These are phyloP conservation scores for Hibiscus tridactylites DNA, from an alignment of 345 rosid genomes.

Conservation along the genomic window DNA sequence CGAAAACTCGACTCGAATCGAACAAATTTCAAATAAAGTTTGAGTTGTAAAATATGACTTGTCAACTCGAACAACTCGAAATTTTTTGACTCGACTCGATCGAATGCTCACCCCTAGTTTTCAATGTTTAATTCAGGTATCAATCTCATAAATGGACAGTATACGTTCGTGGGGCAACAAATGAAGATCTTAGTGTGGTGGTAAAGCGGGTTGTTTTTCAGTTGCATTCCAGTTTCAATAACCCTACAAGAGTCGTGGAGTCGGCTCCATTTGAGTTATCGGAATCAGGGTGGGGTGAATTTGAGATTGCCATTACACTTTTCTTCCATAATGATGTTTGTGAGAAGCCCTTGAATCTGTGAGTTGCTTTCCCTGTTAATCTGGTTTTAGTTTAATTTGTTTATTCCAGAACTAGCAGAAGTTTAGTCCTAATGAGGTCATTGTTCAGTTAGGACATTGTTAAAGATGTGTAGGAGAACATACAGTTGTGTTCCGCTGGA, in stretches of 20 bases:
- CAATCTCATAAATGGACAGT: slow-evolving; percentile 72
- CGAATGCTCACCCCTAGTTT: too few species aligned
- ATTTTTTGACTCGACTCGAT: too few species aligned
- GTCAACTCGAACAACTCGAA: too few species aligned
- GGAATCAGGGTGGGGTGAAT: slow-evolving; percentile 79
- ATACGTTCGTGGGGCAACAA: slow-evolving; percentile 59
- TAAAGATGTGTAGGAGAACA: neutral
- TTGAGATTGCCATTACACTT: slow-evolving; percentile 55
- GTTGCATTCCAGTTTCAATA: slow-evolving; percentile 61
- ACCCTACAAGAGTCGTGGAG: slow-evolving; percentile 56
- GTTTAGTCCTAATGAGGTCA: neutral
- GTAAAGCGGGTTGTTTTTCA: slow-evolving; percentile 52
- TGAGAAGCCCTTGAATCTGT: slow-evolving; percentile 64
- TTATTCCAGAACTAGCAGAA: slow-evolving; percentile 4
- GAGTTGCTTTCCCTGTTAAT: slow-evolving; percentile 19
- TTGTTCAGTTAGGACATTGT: neutral
- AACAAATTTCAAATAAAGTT: too few species aligned
- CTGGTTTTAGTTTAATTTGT: neutral
- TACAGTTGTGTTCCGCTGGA: neutral
- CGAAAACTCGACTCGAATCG: too few species aligned
- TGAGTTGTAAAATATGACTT: too few species aligned
- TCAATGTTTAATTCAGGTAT: slow-evolving; percentile 28
- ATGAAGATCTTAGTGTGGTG: slow-evolving; percentile 55
- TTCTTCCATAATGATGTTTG: slow-evolving; percentile 62
- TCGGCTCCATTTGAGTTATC: slow-evolving; percentile 66